phyloP scores from a whole-genome alignment of 2,329 filamentous ascomycete genomes.

The Cordyceps cateniannulata region DNA sequence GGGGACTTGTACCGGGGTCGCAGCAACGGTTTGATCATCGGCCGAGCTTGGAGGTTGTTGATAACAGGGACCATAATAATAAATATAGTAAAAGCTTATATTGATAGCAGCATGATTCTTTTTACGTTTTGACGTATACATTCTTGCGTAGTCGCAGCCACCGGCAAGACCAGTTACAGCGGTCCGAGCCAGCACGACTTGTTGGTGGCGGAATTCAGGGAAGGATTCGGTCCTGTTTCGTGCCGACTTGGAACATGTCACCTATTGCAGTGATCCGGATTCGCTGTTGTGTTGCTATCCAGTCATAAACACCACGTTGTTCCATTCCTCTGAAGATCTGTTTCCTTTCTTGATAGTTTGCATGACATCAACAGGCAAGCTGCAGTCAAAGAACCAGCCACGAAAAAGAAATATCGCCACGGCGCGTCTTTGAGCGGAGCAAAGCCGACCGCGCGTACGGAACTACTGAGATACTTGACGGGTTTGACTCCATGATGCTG shows the following conservation, averaged over 20 bases:
- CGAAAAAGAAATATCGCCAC: not conserved
- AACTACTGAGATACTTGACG: too few relatives aligned
- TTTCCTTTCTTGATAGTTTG: not conserved
- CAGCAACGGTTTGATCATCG: not conserved
- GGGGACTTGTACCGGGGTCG: not conserved
- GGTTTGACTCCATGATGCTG: conserved; percentile 4
- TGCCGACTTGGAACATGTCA: too few relatives aligned
- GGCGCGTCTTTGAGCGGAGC: not conserved
- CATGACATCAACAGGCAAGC: not conserved
- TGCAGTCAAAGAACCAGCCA: not conserved
- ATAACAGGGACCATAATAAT: not conserved
- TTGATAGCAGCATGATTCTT: too few relatives aligned
- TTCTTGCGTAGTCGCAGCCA: too few relatives aligned
- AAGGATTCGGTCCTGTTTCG: too few relatives aligned
- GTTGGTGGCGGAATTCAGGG: too few relatives aligned
- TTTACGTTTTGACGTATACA: too few relatives aligned
- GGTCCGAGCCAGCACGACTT: too few relatives aligned
- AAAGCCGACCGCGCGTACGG: not conserved
- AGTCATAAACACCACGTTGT: not conserved
- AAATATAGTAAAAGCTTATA: too few relatives aligned
- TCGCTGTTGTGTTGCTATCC: not conserved
- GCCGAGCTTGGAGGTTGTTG: not conserved
- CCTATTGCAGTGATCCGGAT: too few relatives aligned
- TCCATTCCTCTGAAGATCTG: too few relatives aligned
- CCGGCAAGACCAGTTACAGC: too few relatives aligned